Base-by-base conservation (phyloP, 2,329 filamentous ascomycete genomes). In the Neocatenulostroma microsporum region DNA sequence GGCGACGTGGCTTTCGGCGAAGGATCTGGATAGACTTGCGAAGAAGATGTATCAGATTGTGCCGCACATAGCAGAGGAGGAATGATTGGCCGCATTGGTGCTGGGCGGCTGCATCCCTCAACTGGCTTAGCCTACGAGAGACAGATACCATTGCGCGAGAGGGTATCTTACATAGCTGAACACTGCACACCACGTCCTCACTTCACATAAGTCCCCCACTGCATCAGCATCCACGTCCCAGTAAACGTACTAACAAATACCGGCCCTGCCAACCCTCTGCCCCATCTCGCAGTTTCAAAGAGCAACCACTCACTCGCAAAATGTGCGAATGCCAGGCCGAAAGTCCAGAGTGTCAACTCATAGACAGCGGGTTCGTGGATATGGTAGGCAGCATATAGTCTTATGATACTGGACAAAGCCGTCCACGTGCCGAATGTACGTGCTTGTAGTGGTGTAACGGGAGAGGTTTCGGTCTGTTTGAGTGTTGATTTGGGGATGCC, bases 371-470 rank as follows among this genome's bases (percentile, higher is more conserved):
- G 74, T 42, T 85, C 72, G 47, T 77, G 69, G 45, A 94, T 76
- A 60, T 93, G 72, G 65, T 93, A 94, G 21, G 84, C 84, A 4
- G 85, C 84, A 56, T 93, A 93, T 48, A 87, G 66, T 35, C 88
- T 77, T 29, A 94, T 73, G 34, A 94, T 67, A 40, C 78, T 75
- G 5, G 82, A 80, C 40, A 94, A 69, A 40, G 89, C 72, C 0
- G 88, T 93, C 80, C 87, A 95, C 20, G 84, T 91, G 36, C 83
- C 87, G 60, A 94, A 94, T 14, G 85, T 78, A 46, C 85, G 80
- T 18, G 80, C 80, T 9, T 79, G 80, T 20, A 94, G 76, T 4
- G 82, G 77, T 5, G 84, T 88, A 38, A 85, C 75, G 62, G 61
- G 72, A 41, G 67, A 63, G 47, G 51, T 31, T 6, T 18, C 47